phyloP scores from a whole-genome alignment of 805 yeast species.

The Lipomyces japonicus region DNA sequence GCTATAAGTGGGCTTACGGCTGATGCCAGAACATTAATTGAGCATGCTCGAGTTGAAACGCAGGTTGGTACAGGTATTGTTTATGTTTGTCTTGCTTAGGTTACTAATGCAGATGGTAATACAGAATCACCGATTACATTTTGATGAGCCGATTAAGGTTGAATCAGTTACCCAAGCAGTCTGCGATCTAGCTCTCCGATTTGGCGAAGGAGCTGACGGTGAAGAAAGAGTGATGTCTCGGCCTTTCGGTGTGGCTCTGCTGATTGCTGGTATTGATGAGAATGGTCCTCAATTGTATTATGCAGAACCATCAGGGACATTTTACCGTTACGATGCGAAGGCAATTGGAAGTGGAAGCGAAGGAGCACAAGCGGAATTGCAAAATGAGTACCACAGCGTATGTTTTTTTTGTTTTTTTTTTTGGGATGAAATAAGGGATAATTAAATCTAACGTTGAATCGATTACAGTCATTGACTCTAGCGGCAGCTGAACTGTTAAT shows the following conservation, averaged over 20 bases:
- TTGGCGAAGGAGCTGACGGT: constrained; percentile 96
- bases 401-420: not conserved
- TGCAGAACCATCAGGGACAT: constrained; percentile 99
- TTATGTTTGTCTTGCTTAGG: not conserved
- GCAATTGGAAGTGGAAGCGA: constrained; percentile 99
- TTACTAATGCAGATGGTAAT: constrained; percentile 42
- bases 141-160: constrained; percentile 86
- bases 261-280: constrained; percentile 93
- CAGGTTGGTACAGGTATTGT: constrained; percentile 15
- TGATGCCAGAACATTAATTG: constrained; percentile 97
- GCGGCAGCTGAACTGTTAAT: constrained; percentile 90
- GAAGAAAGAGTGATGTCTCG: constrained; percentile 94
- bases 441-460: not conserved
- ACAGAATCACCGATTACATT: constrained; percentile 79
- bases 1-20: constrained; percentile 99
- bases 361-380: constrained; percentile 97
- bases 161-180: constrained; percentile 94
- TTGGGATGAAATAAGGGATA: not conserved
- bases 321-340: constrained; percentile 95
- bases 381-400: constrained; percentile 84
- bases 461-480: constrained; percentile 64
- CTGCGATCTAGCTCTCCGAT: constrained; percentile 92
- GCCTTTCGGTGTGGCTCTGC: constrained; percentile 96
- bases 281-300: constrained; percentile 90
- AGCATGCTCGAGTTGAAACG: constrained; percentile 84